A percentile compares a stretch with the other conserved stretches of the same genome.
phyloP scores from a whole-genome alignment of 768 basidiomycete genomes.

The Sporobolomyces phaffii region DNA sequence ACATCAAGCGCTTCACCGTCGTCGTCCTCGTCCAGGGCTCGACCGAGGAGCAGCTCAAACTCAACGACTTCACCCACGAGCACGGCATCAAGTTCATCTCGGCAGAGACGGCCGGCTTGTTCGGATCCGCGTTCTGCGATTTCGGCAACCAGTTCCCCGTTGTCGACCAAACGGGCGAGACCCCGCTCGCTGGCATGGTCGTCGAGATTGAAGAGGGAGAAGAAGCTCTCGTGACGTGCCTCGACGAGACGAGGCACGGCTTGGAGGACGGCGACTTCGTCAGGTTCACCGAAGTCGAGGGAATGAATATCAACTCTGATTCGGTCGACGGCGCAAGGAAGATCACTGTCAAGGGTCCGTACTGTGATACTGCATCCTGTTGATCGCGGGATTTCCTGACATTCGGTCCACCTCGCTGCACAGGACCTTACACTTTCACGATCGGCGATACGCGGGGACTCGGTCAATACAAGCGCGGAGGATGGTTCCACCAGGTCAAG shows the following conservation, averaged over 20 bases:
- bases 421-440: conserved; percentile 86
- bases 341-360: conserved; percentile 70
- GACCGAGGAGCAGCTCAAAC: conserved; percentile 77
- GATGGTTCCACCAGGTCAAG: conserved; percentile 96
- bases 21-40: conserved; percentile 71
- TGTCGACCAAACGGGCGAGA: conserved; percentile 96
- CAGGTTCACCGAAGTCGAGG: conserved; percentile 90
- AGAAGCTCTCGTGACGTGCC: conserved; percentile 89
- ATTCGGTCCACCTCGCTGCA: not conserved
- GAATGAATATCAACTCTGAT: conserved; percentile 67
- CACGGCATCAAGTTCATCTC: conserved; percentile 87
- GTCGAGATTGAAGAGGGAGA: conserved; percentile 85
- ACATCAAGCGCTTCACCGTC: conserved; percentile 66
- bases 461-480: conserved; percentile 72
- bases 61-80: conserved; percentile 88
- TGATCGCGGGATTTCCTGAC: no score
- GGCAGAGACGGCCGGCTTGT: conserved; percentile 84
- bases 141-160: conserved; percentile 92
- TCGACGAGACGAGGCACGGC: conserved; percentile 95
- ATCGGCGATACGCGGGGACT: conserved; percentile 84
- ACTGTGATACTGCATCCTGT: not conserved
- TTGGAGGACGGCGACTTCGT: conserved; percentile 98
- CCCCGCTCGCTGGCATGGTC: conserved; percentile 88
- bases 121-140: conserved; percentile 92
- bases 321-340: conserved; percentile 56